Base-by-base conservation (phyloP, 805 yeast species). In the Wickerhamiella australiensis region DNA sequence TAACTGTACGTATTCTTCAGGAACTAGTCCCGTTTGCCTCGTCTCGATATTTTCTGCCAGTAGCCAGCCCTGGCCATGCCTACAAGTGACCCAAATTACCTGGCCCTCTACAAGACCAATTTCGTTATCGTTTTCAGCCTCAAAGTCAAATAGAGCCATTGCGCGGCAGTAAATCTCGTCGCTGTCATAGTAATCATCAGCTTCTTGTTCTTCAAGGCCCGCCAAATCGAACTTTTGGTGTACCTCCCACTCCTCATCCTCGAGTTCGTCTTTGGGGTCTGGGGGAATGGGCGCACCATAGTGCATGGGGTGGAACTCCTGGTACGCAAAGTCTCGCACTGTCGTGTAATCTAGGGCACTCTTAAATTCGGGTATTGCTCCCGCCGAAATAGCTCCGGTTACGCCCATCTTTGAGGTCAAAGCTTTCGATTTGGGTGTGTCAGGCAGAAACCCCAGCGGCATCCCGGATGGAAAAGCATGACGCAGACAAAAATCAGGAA, bases 61-160 rank as follows among this genome's bases (percentile, higher is more conserved):
- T 2, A 92, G 73, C 99, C 98, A 92, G 6, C 99, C 99, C 63
- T 90, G 96, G 22, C 97, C 97, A 63, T 90, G 95, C 51, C 94
- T 77, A 64, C 88, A 90, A 52, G 82, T 78, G 26, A 92, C 82
- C 76, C 87, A 81, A 2, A 92, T 77, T 12, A 77, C 64, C 65
- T 92, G 96, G 31, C 95, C 95, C 58, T 82, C 94, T 12, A 60
- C 66, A 27, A 92, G 68, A 9, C 74, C 76, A 42, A 88, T 77
- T 60, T 92, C 99, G 64, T 92, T 92, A 58, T 86, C 95, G 64
- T 92, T 92, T 62, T 92, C 97, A 0, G 97, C 95, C 40, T 68
- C 74, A 61, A 92, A 92, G 58, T 88, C 90, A 62, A 86, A 92
- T 42, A 92, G 63, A 0, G 96, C 96, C 23, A 87, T 70, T 0